phyloP scores from a whole-genome alignment of 495 filamentous ascomycete genomes.

The Aspergillus affinis region DNA sequence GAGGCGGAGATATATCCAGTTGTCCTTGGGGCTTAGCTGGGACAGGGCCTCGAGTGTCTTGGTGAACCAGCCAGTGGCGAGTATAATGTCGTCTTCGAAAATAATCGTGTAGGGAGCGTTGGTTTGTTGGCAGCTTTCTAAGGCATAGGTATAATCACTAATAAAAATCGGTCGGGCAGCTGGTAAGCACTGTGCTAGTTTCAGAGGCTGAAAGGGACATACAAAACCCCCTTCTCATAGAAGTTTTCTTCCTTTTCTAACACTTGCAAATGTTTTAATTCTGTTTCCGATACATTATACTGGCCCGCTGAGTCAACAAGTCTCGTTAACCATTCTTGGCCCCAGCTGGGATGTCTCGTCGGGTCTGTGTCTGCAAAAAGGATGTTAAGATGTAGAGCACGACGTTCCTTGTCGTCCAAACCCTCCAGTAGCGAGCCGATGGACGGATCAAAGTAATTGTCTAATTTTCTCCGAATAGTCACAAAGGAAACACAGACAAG shows the following conservation, averaged over 20 bases:
- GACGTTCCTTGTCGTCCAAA: slow-evolving; percentile 44
- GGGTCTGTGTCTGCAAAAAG: slow-evolving; percentile 54
- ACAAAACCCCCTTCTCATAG: slow-evolving; percentile 29
- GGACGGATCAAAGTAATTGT: slow-evolving; percentile 46
- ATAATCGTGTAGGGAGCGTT: slow-evolving; percentile 44
- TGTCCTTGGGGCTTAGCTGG: too few species aligned
- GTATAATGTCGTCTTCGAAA: slow-evolving; percentile 49
- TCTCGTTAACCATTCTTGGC: slow-evolving; percentile 48
- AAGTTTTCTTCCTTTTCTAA: slow-evolving; percentile 25
- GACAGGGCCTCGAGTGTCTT: slow-evolving; percentile 38
- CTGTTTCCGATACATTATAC: slow-evolving; percentile 21
- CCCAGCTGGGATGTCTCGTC: slow-evolving; percentile 45
- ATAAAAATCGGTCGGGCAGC: neutral
- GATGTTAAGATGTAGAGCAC: slow-evolving; percentile 44
- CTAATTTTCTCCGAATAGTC: slow-evolving; percentile 27
- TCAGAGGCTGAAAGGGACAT: neutral
- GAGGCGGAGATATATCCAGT: slow-evolving; percentile 49
- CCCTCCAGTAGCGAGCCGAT: slow-evolving; percentile 52
- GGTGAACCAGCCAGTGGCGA: slow-evolving; percentile 47
- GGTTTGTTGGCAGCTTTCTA: slow-evolving; percentile 37
- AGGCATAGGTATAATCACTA: slow-evolving; percentile 45
- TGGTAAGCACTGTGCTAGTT: neutral
- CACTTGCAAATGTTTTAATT: slow-evolving; percentile 18
- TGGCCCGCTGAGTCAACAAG: slow-evolving; percentile 28
- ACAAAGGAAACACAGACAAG: slow-evolving; percentile 32